phyloP scores from a whole-genome alignment of 108 stramenopile genomes.

The Aurantiochytrium sp. region DNA sequence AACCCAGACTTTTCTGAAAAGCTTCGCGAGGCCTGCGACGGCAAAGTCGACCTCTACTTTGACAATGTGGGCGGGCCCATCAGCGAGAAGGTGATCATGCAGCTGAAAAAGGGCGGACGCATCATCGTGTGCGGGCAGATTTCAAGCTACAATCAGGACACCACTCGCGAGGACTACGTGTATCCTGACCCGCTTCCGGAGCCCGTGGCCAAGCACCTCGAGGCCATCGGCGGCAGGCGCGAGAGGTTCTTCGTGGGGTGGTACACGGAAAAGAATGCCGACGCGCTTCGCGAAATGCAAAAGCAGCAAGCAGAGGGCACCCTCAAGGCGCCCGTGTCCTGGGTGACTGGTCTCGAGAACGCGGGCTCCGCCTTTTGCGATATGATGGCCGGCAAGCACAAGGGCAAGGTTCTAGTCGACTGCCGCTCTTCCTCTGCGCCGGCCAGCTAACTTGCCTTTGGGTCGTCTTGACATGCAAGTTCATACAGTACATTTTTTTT shows the following conservation, averaged over 20 bases:
- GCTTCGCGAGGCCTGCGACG: not conserved
- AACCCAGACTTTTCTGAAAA: not conserved
- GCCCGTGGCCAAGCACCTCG: not conserved
- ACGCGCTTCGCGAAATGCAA: not conserved
- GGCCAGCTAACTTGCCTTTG: too few relatives aligned
- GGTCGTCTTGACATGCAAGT: too few relatives aligned
- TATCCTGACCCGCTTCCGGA: conserved; percentile 4
- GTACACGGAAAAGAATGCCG: conserved; percentile 10
- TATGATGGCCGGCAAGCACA: conserved; percentile 5
- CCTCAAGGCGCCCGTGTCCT: not conserved
- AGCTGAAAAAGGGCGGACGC: not conserved
- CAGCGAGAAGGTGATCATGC: conserved; percentile 17
- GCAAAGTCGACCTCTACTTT: conserved; percentile 7
- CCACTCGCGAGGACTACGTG: not conserved
- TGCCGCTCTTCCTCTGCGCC: not conserved
- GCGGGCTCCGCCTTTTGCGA: not conserved
- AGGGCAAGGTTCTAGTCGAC: not conserved
- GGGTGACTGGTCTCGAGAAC: not conserved
- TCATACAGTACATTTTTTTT: too few relatives aligned
- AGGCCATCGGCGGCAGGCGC: not conserved
- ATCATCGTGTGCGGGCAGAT: conserved; percentile 5
- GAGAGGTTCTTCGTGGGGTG: conserved; percentile 8
- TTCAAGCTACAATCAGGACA: conserved; percentile 12
- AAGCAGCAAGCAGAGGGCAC: not conserved
- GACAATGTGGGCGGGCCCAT: conserved; percentile 8